Evolutionary conservation across 176 grass and related monocot genomes (phyloP), one percentile per base, ranked within the genome.

Genomic region (Tuctoria greenei): DNA sequence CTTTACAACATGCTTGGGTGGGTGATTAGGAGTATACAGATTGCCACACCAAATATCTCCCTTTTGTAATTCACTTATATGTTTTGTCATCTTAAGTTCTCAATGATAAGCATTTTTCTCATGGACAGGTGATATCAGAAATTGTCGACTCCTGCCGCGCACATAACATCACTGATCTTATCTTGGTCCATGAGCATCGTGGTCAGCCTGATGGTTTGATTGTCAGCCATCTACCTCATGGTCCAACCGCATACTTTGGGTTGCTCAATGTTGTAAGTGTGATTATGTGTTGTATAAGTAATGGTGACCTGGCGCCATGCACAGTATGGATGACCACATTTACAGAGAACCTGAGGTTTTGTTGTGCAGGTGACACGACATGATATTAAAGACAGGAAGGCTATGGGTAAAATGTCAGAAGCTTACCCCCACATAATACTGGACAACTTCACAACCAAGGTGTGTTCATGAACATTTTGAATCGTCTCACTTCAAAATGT

Each of bases 341-440:
- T 70, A 34, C 24, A 69, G 25, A 10, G 89, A 64, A 46, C n/a
- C 36, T 79, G 11, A 24, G 13, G 2, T 74, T 67, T 73, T 61
- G 23, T 34, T 81, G 56, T 72, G 6, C 64, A 99, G 89, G 92
- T 99, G 41, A 99, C 89, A 67, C 86, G 87, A 0, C 92, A 99
- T 64, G 91, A 95, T 80, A 92, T 99, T 60, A 92, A 95, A 55
- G 95, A 99, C 85, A 95, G 85, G 74, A 98, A 98, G 42, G 44
- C 87, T 0, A 86, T 98, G 45, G 95, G 91, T 2, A 99, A 90
- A 80, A 99, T 95, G 91, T 99, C 89, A 64, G 79, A 92, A 84
- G 95, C 95, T 79, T 95, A 99, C 77, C 95, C 95, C 4, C 91
- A 99, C 79, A 66, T 95, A 73, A 86, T 95, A 76, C 70, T 99